Conservation (phyloP, 208 protist species). For the Acanthamoeba triangularis region DNA sequence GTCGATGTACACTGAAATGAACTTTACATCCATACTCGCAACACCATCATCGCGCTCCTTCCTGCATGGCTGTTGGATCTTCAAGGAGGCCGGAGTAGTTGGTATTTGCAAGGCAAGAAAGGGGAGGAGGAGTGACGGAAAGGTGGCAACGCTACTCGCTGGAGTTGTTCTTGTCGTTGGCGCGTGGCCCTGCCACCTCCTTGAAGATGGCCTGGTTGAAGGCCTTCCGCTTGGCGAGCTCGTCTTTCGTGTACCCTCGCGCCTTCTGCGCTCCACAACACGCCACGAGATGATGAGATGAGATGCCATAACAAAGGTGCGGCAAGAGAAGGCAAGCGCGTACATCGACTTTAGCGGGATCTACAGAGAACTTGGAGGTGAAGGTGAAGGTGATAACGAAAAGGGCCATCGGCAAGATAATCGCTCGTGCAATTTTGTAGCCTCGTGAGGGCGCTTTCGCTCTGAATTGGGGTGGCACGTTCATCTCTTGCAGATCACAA, state of each 20-base stretch:
- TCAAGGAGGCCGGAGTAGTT: no score
- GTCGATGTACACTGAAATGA: neutral
- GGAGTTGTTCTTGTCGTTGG: neutral
- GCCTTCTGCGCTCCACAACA: neutral
- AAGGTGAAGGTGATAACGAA: slow-evolving; percentile 46
- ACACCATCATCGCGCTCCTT: neutral
- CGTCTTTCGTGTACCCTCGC: slow-evolving; percentile 6
- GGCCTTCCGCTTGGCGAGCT: slow-evolving; percentile 2
- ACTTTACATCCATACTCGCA: neutral
- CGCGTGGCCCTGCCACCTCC: neutral
- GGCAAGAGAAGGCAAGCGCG: neutral
- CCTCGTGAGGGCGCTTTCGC: neutral
- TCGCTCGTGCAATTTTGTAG: neutral
- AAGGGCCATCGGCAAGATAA: neutral
- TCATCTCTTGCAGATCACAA: neutral
- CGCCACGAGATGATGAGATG: neutral
- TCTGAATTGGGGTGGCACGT: slow-evolving; percentile 26
- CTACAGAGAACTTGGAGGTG: slow-evolving; percentile 24
- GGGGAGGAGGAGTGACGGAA: no score
- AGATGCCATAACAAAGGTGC: neutral
- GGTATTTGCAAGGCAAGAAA: neutral
- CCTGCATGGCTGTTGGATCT: no score
- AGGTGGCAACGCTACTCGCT: neutral
- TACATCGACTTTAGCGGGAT: slow-evolving; percentile 7
- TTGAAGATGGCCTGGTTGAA: slow-evolving; percentile 41